Percentiles rank a stretch among this genome's conserved stretches.
phyloP scores from a whole-genome alignment of 768 basidiomycete genomes.

The Mycena rosella region DNA sequence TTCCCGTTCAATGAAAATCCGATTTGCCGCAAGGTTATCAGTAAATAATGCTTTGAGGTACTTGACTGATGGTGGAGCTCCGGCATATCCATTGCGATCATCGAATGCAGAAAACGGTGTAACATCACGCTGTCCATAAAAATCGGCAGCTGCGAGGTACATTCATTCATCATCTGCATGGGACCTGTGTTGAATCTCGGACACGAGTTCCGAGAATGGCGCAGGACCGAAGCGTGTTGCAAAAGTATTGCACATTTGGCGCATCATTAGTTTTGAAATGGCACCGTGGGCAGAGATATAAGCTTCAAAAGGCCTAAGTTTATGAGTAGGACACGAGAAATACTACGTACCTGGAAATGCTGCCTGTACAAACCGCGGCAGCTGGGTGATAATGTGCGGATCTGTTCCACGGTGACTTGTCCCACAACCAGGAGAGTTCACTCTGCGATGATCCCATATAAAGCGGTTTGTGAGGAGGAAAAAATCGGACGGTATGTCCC shows the following conservation, averaged over 20 bases:
- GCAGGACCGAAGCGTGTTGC: background rate
- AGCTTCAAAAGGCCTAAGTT: background rate
- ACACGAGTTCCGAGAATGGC: background rate
- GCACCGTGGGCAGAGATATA: conserved; percentile 17
- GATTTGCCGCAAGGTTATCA: background rate
- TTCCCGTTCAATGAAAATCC: background rate
- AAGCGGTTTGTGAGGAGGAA: conserved; percentile 1
- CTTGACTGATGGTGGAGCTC: background rate
- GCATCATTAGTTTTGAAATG: conserved; percentile 6
- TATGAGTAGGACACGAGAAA: background rate
- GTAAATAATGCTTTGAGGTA: background rate
- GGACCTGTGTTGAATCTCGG: background rate
- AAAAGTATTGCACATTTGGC: background rate
- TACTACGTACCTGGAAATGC: conserved; percentile 10
- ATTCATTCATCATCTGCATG: background rate
- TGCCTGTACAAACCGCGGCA: background rate
- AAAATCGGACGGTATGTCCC: background rate
- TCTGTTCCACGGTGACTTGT: background rate
- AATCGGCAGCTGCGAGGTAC: background rate
- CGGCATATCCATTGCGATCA: background rate
- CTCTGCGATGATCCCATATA: background rate
- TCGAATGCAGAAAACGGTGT: background rate
- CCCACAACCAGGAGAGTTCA: background rate
- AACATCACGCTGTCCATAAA: background rate
- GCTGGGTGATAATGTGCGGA: conserved; percentile 1